Evolutionary conservation across 192 early-diverging fungal species (phyloP), one percentile per base, ranked within the genome.

Genomic region (Coemansia sp.): DNA sequence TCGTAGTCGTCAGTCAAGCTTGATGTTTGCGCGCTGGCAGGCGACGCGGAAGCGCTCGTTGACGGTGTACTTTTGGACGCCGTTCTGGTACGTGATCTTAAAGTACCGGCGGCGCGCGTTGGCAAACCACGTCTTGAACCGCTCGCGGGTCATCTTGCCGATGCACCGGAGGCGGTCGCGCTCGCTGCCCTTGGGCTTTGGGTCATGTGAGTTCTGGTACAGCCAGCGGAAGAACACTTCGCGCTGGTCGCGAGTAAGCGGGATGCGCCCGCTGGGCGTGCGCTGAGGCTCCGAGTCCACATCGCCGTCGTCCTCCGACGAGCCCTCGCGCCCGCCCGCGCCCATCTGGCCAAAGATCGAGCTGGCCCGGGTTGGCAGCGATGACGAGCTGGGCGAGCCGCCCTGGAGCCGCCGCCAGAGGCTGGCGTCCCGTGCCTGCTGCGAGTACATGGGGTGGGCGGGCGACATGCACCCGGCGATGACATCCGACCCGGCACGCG

Each of bases 91-190:
- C 10, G 44, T 45, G 16, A 55, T 32, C 13, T 43, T 32, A 27
- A 73, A 73, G 47, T 73, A 73, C 32, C 69, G 57, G 69, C 69
- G 69, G 22, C 69, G 62, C 7, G 69, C 69, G 35, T 73, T 73
- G 35, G 69, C 69, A 32, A 73, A 73, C 69, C 69, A 73, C 11
- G 69, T 73, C 63, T 73, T 73, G 55, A 73, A 73, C 32, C 69
- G 42, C 50, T 56, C 69, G 31, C 54, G 61, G 20, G 51, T 45
- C 69, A 73, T 73, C 46, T 62, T 54, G 30, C 58, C 69, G 16
- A 73, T 54, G 41, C 31, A 7, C 20, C 62, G 51, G 18, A 73
- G 63, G 16, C 54, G 38, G 20, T 73, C 69, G 42, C 69, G 62
- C 51, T 73, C 69, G 25, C 34, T 44, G 45, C 69, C 69, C 54